Evolutionary conservation across 1,139 yeast genomes (phyloP).

Genomic region (Blastobotrys serpentis): DNA sequence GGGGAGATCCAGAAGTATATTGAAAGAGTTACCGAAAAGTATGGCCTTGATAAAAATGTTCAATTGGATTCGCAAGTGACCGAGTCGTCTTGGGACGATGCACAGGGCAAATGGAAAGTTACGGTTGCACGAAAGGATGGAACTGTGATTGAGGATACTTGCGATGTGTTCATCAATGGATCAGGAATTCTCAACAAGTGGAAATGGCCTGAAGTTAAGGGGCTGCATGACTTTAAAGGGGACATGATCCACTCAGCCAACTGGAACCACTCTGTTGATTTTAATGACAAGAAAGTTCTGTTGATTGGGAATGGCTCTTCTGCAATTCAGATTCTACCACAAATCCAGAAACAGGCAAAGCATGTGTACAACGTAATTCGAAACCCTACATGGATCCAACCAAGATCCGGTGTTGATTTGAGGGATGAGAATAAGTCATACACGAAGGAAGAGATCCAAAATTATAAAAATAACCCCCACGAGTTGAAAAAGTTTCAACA

Average conservation of each 20-base stretch:
- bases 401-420: conserved; percentile 14
- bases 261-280: conserved; percentile 35
- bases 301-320: conserved; percentile 51
- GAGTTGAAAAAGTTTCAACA: conserved; percentile 6
- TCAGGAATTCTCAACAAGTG: conserved; percentile 37
- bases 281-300: conserved; percentile 42
- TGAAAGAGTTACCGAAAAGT: conserved; percentile 42
- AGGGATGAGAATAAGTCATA: conserved; percentile 16
- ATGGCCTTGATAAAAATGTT: conserved; percentile 38
- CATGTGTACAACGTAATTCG: conserved; percentile 22
- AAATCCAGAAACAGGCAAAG: conserved; percentile 23
- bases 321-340: conserved; percentile 43
- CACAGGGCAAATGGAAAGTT: conserved; percentile 40
- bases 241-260: conserved; percentile 44
- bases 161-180: conserved; percentile 42
- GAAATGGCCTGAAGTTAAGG: conserved; percentile 27
- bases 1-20: conserved; percentile 50
- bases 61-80: conserved; percentile 38
- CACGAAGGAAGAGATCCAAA: conserved; percentile 14
- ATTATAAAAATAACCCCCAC: background rate
- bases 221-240: conserved; percentile 44
- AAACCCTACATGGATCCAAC: conserved; percentile 18
- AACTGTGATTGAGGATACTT: conserved; percentile 27
- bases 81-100: conserved; percentile 39
- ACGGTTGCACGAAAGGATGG: conserved; percentile 26